These are phyloP conservation scores for Trypethelium eluteriae DNA, from an alignment of 495 filamentous ascomycete species.

Conservation along the genomic window DNA sequence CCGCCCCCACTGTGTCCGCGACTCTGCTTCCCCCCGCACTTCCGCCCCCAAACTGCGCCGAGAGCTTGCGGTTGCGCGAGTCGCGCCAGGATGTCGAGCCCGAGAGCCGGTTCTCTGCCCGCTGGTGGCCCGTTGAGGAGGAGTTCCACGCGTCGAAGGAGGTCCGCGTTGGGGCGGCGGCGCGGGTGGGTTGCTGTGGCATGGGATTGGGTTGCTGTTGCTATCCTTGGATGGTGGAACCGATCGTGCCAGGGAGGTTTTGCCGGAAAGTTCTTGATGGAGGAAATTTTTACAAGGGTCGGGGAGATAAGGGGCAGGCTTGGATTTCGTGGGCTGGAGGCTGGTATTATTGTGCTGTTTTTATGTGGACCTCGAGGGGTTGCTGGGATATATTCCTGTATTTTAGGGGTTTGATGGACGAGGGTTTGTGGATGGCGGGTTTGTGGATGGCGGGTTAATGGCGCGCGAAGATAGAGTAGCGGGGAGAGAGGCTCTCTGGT, in stretches of 20 bases:
- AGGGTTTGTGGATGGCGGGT: no score
- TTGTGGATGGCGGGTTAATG: no score
- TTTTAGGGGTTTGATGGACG: no score
- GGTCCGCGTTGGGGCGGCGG: conserved; percentile 44
- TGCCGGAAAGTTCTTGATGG: no score
- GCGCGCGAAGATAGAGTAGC: no score
- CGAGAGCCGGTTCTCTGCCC: conserved; percentile 53
- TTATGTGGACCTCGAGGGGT: no score
- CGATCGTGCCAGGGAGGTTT: background rate
- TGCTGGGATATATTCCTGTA: no score
- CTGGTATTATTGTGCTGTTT: no score
- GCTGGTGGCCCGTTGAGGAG: conserved; percentile 72
- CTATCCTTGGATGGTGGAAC: background rate
- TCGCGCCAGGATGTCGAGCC: conserved; percentile 63
- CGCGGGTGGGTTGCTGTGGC: conserved; percentile 25
- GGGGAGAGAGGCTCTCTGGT: no score
- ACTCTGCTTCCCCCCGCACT: conserved; percentile 42
- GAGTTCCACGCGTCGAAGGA: conserved; percentile 78
- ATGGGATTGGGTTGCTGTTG: background rate
- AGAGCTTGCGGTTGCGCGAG: conserved; percentile 57
- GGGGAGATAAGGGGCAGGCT: no score
- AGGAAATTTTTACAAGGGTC: no score
- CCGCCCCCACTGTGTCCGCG: conserved; percentile 52
- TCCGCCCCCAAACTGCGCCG: conserved; percentile 55
- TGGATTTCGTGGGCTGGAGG: no score